Base-by-base conservation (phyloP, 2,329 filamentous ascomycete species). In the Saccharata proteae region DNA sequence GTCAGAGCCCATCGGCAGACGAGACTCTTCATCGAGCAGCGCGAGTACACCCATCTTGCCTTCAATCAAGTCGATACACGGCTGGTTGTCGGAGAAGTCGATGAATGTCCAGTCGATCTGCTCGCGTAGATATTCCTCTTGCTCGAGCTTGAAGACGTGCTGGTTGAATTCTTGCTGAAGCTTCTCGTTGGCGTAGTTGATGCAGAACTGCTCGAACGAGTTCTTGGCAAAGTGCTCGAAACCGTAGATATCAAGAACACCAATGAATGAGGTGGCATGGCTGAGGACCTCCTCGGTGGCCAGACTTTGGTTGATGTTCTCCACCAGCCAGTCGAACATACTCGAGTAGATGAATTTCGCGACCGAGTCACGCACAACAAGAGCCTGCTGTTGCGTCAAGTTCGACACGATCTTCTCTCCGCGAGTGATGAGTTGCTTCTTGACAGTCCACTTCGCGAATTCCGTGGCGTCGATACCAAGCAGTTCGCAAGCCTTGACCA, bases 141-240 rank as follows among this genome's bases (percentile, higher is more conserved):
- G 90, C 57, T 98, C 90, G 14, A 98, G 72, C 59, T 96, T 94
- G 72, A 98, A 98, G 20, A 98, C 90, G 51, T 98, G 90, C 54
- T 92, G 84, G 60, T 98, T 98, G 67, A 98, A 98, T 55, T 96
- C 88, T 56, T 98, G 90, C 55, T 98, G 90, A 33, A 98, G 66
- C 61, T 98, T 98, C 61, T 98, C 90, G 58, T 98, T 98, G 59
- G 90, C 90, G 51, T 98, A 98, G 61, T 98, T 98, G 71, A 98
- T 98, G 62, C 90, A 98, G 60, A 98, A 98, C 57, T 98, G 90
- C 57, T 98, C 90, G 48, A 98, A 98, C 1, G 90, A 98, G 64
- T 98, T 98, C 67, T 94, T 96, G 40, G 90, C 88, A 51, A 98
- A 98, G 60, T 96, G 90, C 58, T 98, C 90, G 51, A 98, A 98